Percentiles rank a stretch among this genome's conserved stretches.
Conservation (phyloP, 768 basidiomycete genomes). For the Hygrophoropsis aurantiaca region DNA sequence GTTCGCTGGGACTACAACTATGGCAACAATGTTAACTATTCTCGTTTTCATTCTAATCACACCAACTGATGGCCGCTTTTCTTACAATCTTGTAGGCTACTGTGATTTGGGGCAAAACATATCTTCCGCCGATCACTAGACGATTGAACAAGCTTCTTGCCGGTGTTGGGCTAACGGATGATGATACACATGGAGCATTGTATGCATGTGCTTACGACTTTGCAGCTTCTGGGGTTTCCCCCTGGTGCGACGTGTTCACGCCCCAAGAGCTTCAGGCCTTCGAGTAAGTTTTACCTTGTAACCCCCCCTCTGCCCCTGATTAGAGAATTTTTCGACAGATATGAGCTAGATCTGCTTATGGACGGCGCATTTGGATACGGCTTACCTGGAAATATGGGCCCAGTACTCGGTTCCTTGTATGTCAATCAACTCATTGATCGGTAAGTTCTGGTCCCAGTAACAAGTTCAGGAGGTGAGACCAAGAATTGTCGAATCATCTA, state of each 20-base stretch:
- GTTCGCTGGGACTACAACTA: constrained; percentile 18
- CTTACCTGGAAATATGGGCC: constrained; percentile 31
- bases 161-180: constrained; percentile 25
- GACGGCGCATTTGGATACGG: constrained; percentile 36
- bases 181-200: constrained; percentile 35
- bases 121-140: constrained; percentile 33
- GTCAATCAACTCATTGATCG: constrained; percentile 34
- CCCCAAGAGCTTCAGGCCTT: constrained; percentile 29
- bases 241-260: constrained; percentile 36
- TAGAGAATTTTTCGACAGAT: too few species aligned
- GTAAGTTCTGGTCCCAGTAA: constrained; percentile 5
- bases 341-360: constrained; percentile 37
- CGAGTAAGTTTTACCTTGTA: constrained; percentile 24
- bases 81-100: constrained; percentile 20
- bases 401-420: constrained; percentile 32
- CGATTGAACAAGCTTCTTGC: constrained; percentile 34
- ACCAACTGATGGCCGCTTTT: not conserved
- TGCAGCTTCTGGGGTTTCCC: constrained; percentile 30
- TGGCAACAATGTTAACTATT: constrained; percentile 2
- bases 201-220: constrained; percentile 38
- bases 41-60: not conserved
- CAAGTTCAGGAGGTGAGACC: too few species aligned
- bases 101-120: constrained; percentile 36
- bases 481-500: constrained; percentile 3
- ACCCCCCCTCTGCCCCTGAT: too few species aligned